phyloP scores from a whole-genome alignment of 352 stramenopile genomes.

The Poterioochromonas sp. region DNA sequence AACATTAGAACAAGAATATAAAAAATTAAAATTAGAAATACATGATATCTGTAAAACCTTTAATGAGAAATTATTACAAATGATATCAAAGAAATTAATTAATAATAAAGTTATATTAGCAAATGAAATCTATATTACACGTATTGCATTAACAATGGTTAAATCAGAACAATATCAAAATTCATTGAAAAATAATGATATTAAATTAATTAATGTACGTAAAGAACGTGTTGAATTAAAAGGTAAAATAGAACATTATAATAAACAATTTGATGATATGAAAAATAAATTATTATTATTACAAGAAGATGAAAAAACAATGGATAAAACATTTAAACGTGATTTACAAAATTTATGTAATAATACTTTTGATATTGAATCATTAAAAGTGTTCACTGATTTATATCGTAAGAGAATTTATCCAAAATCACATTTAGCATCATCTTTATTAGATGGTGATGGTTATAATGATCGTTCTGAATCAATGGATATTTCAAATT shows the following conservation, averaged over 20 bases:
- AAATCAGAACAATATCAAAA: neutral
- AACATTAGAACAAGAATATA: slow-evolving; percentile 13
- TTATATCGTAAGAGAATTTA: neutral
- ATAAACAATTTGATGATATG: neutral
- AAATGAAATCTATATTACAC: neutral
- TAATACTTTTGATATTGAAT: slow-evolving; percentile 3
- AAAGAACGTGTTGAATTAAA: neutral
- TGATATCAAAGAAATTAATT: neutral
- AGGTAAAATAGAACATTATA: neutral
- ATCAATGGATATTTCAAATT: neutral
- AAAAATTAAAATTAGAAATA: slow-evolving; percentile 6
- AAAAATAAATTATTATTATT: neutral
- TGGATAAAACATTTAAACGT: slow-evolving; percentile 22
- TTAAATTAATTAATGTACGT: neutral
- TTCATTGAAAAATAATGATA: neutral
- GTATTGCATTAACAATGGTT: neutral
- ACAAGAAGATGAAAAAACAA: slow-evolving; percentile 20
- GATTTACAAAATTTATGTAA: slow-evolving; percentile 25
- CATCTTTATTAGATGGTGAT: too few relatives aligned
- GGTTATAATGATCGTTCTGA: neutral
- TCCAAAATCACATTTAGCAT: neutral
- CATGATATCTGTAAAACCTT: slow-evolving; percentile 2
- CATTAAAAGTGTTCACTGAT: slow-evolving; percentile 1
- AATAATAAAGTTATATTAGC: neutral
- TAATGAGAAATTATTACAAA: slow-evolving; percentile 2